Conservation (phyloP, 495 filamentous ascomycete genomes). For the Aeminium ludgeri region DNA sequence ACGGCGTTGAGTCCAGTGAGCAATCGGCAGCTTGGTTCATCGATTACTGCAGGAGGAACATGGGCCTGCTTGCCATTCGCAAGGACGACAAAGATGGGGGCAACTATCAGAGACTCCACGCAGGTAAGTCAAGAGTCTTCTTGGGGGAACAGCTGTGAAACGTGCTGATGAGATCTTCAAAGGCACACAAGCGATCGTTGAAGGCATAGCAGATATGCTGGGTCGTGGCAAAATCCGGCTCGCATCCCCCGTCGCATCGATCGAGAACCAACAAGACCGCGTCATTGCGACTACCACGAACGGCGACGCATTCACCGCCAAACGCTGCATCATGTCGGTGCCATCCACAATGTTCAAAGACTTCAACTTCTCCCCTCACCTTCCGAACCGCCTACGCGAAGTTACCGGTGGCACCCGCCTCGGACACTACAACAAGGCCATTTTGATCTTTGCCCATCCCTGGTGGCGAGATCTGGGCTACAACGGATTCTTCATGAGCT, state of each 20-base stretch:
- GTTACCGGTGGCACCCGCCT: background rate
- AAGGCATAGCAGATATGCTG: background rate
- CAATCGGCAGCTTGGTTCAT: conserved; percentile 2
- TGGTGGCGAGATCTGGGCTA: background rate
- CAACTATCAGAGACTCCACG: conserved; percentile 1
- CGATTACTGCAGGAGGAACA: conserved; percentile 5
- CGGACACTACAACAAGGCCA: background rate
- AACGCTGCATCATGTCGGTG: background rate
- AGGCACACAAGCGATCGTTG: background rate
- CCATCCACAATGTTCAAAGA: background rate
- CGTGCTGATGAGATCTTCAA: background rate
- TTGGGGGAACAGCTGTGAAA: too few species aligned
- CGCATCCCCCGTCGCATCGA: background rate
- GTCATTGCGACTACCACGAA: background rate
- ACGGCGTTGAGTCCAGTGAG: conserved; percentile 3
- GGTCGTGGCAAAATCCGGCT: background rate
- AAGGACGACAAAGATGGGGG: background rate
- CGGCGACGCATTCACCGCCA: background rate
- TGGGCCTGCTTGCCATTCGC: background rate
- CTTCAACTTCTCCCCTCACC: background rate
- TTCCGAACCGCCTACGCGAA: background rate
- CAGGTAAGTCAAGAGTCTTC: background rate
- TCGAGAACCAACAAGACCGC: background rate
- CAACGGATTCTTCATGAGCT: background rate
- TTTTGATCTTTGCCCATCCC: background rate